Conservation (phyloP, 495 filamentous ascomycete genomes). For the Apiosordaria backusii region DNA sequence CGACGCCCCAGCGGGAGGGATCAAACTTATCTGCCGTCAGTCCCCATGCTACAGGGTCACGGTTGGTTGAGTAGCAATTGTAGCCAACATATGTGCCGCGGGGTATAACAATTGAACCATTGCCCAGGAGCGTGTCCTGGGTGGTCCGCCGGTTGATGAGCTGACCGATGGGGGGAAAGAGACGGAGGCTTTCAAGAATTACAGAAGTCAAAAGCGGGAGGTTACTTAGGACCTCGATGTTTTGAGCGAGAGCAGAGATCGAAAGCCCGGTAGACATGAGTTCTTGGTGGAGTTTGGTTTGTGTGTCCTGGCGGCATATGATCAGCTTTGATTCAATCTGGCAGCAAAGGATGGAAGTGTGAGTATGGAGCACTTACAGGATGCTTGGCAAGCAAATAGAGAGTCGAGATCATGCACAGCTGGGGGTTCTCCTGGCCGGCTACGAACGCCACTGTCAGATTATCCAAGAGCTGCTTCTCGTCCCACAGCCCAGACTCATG, state of each 20-base stretch:
- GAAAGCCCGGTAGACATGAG: neutral
- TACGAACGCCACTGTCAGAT: slow-evolving; percentile 35
- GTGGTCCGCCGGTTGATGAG: slow-evolving; percentile 33
- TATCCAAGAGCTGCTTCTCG: slow-evolving; percentile 34
- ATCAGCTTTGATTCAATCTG: neutral
- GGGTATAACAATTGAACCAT: slow-evolving; percentile 22
- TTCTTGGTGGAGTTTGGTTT: slow-evolving; percentile 12
- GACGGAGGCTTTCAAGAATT: slow-evolving; percentile 33
- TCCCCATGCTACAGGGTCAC: slow-evolving; percentile 15
- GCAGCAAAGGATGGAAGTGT: neutral
- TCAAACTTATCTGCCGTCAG: slow-evolving; percentile 14
- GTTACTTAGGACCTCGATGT: slow-evolving; percentile 7
- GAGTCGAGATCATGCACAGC: slow-evolving; percentile 29
- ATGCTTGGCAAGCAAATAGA: slow-evolving; percentile 36
- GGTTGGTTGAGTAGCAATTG: slow-evolving; percentile 23
- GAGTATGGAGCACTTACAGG: slow-evolving; percentile 14
- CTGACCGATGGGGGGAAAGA: slow-evolving; percentile 38
- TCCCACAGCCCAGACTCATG: slow-evolving; percentile 10
- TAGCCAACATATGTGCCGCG: slow-evolving; percentile 22
- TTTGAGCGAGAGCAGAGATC: neutral
- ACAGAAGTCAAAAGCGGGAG: slow-evolving; percentile 17
- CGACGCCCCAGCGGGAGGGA: slow-evolving; percentile 17
- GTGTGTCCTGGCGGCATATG: slow-evolving; percentile 4
- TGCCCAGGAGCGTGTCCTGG: slow-evolving; percentile 23
- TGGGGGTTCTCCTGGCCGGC: slow-evolving; percentile 43